Evolutionary conservation across 306 rosid species (phyloP), one percentile per base, ranked within the genome.

Genomic region (Malus sieversii): DNA sequence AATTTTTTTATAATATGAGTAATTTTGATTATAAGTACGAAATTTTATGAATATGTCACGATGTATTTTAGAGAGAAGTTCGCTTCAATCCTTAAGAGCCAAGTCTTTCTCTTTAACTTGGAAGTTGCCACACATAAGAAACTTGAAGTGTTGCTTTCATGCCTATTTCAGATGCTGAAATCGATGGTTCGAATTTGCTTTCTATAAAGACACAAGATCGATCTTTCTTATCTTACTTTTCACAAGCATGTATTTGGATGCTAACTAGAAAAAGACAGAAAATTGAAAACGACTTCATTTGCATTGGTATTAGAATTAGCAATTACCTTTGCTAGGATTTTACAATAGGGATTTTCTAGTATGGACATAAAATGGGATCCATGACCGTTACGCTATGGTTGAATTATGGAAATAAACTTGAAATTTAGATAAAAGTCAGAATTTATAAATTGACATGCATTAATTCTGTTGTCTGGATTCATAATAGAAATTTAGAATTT

Each of bases 101-200:
- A 35, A 6, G 40, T 35, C 8, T 35, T 35, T 35, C 40, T 35
- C 8, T 35, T 35, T 6, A 61, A 62, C 20, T 44, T 75, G 63
- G 5, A 33, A 45, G 27, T 61, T 51, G 51, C 71, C 45, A 11
- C 40, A 58, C 59, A 4, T 48, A 1, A 22, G 55, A 60, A 25
- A 35, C 67, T 72, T 58, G 76, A 58, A 75, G n/a, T 48, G 35
- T 35, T 51, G 78, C 19, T 75, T 33, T 45, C 78, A 20, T 30
- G 64, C 9, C 20, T 58, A 15, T 27, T 58, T 58, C 2, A n/a
- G 35, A 58, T 23, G 66, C 25, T 40, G 13, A 38, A 73, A 59
- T 61, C 16, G 33, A 42, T 16, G 46, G 8, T 61, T 25, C 32
- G 9, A 74, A 44, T 14, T 42, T 32, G 13, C 25, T 65, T 35